These are phyloP conservation scores for Flammula alnicola DNA, from an alignment of 1,284 basidiomycete species.

Conservation along the genomic window DNA sequence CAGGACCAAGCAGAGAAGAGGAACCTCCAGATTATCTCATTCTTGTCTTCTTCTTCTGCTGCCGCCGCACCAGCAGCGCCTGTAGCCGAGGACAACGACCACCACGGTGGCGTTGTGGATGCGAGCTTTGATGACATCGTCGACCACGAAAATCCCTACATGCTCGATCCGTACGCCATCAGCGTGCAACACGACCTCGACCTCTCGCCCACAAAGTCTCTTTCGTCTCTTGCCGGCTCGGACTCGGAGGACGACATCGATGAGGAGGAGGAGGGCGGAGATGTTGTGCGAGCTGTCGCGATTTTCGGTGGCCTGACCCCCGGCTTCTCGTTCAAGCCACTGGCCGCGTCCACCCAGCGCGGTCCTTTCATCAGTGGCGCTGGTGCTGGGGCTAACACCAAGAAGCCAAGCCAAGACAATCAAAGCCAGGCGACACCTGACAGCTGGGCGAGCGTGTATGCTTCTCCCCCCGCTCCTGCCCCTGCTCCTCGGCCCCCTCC, in stretches of 20 bases:
- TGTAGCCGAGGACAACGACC: too few relatives aligned
- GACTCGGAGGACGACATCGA: constrained; percentile 20
- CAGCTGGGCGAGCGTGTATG: constrained; percentile 30
- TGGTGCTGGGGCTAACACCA: not conserved
- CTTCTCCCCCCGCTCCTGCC: not conserved
- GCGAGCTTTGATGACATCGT: not conserved
- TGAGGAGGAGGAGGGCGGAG: constrained; percentile 1
- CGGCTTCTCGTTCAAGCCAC: constrained; percentile 22
- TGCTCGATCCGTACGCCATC: constrained; percentile 17
- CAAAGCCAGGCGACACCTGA: constrained; percentile 8
- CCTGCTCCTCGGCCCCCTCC: not conserved
- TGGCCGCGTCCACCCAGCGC: constrained; percentile 26
- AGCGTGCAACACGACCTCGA: constrained; percentile 8
- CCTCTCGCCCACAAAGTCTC: constrained; percentile 21
- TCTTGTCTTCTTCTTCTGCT: too few relatives aligned
- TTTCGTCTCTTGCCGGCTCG: constrained; percentile 23
- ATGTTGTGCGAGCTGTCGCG: not conserved
- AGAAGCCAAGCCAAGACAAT: constrained; percentile 1
- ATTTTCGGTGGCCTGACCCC: not conserved
- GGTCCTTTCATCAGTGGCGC: constrained; percentile 9
- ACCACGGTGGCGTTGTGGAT: too few relatives aligned
- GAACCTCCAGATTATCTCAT: too few relatives aligned
- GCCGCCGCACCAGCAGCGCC: too few relatives aligned
- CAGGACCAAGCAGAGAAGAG: too few relatives aligned
- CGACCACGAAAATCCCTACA: constrained; percentile 17